A percentile compares a stretch with the other conserved stretches of the same genome.
Evolutionary conservation across 352 stramenopile species (phyloP).

Genomic region (Globisporangium emineosum): DNA sequence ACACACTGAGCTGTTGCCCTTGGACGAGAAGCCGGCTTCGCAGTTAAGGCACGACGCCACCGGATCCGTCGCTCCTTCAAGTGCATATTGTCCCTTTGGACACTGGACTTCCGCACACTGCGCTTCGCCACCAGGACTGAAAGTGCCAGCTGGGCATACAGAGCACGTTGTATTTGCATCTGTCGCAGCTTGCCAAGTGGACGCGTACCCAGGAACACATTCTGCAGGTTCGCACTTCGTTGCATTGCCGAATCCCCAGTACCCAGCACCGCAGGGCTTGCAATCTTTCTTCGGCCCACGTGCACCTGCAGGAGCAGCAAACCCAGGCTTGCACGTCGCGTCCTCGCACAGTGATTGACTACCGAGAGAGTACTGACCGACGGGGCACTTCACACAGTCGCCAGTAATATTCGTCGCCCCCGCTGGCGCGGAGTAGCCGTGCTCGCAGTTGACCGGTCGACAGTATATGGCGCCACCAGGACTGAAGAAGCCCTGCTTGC

Average conservation of each 20-base stretch:
- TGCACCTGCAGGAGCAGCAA: slow-evolving; percentile 23
- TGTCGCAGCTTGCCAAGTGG: slow-evolving; percentile 18
- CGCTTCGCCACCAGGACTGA: slow-evolving; percentile 25
- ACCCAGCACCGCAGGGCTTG: slow-evolving; percentile 30
- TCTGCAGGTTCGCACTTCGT: slow-evolving; percentile 21
- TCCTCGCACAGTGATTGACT: slow-evolving; percentile 27
- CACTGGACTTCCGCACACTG: slow-evolving; percentile 38
- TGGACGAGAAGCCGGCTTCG: slow-evolving; percentile 29
- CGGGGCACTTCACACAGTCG: slow-evolving; percentile 27
- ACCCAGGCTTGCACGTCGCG: slow-evolving; percentile 34
- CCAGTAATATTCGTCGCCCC: slow-evolving; percentile 21
- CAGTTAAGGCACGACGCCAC: slow-evolving; percentile 29
- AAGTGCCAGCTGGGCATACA: slow-evolving; percentile 29
- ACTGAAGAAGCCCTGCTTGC: slow-evolving; percentile 36
- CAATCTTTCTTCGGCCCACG: slow-evolving; percentile 36
- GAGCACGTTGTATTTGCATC: slow-evolving; percentile 31
- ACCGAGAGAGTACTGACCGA: slow-evolving; percentile 35
- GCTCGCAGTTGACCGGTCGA: slow-evolving; percentile 26
- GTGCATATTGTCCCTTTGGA: slow-evolving; percentile 22
- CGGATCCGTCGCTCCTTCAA: slow-evolving; percentile 26
- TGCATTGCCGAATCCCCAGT: slow-evolving; percentile 31
- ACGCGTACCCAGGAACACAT: slow-evolving; percentile 32
- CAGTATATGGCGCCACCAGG: slow-evolving; percentile 26
- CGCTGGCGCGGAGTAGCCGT: slow-evolving; percentile 23
- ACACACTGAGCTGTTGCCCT: slow-evolving; percentile 34